These are phyloP conservation scores for Lichtheimia hyalospora DNA, from an alignment of 371 early-diverging fungal species.

Conservation along the genomic window DNA sequence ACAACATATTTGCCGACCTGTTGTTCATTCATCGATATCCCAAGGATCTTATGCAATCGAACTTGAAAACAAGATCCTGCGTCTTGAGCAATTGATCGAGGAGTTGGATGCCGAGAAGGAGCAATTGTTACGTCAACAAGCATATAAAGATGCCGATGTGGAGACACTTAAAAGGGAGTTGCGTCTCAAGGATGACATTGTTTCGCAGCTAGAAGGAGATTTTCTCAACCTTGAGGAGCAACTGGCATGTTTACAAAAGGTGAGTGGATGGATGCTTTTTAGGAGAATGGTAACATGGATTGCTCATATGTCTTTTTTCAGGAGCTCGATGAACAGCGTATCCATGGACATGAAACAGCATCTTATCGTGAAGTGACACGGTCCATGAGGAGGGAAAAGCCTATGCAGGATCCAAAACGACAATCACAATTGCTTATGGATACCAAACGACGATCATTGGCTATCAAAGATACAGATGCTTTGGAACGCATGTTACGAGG, in stretches of 20 bases:
- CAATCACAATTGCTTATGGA: constrained; percentile 54
- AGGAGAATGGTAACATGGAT: too few relatives aligned
- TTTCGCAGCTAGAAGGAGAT: constrained; percentile 49
- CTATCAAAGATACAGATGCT: constrained; percentile 44
- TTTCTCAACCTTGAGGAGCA: constrained; percentile 50
- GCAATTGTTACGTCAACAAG: constrained; percentile 26
- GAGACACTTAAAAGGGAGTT: constrained; percentile 50
- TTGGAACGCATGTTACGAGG: constrained; percentile 47
- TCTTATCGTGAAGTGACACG: too few relatives aligned
- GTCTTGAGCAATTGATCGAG: constrained; percentile 39
- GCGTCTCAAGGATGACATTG: constrained; percentile 50
- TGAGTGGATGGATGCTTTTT: constrained; percentile 10
- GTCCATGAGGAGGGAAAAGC: constrained; percentile 1
- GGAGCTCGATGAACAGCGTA: constrained; percentile 1
- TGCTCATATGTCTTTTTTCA: neutral
- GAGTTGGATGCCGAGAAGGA: constrained; percentile 47
- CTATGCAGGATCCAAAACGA: constrained; percentile 32
- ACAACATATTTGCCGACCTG: constrained; percentile 52
- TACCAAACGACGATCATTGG: constrained; percentile 46
- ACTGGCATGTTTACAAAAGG: constrained; percentile 45
- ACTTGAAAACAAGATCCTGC: constrained; percentile 38
- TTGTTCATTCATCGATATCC: constrained; percentile 47
- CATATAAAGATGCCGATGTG: constrained; percentile 43
- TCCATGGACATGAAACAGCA: too few relatives aligned
- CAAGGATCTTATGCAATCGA: constrained; percentile 48